Evolutionary conservation across 2,329 filamentous ascomycete species (phyloP).

Genomic region (Ophiosphaerella narmari): DNA sequence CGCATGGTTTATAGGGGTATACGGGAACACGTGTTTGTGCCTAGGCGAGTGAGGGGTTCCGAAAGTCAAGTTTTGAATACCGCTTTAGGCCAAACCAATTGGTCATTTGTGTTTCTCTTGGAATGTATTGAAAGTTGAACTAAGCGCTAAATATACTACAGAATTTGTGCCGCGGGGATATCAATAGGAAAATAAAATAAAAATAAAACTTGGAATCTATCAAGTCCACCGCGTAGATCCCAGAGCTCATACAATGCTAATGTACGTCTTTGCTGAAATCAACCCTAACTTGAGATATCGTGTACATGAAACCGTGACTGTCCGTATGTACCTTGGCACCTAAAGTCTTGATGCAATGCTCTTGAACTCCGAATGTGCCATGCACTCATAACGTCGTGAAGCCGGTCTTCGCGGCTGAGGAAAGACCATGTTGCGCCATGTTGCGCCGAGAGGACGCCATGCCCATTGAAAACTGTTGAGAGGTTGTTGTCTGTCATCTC

Average conservation of each 20-base stretch:
- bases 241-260: no score
- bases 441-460: background rate
- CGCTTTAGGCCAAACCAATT: no score
- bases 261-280: no score
- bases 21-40: background rate
- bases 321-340: background rate
- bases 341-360: background rate
- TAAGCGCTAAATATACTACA: no score
- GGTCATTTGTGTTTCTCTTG: no score
- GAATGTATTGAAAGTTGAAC: no score
- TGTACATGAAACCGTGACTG: background rate
- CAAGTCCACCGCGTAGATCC: background rate
- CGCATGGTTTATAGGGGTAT: no score
- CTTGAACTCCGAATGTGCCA: background rate
- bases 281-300: no score
- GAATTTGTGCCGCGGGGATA: background rate
- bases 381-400: conserved; percentile 2
- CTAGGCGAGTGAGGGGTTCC: background rate
- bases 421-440: no score
- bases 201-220: background rate
- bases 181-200: background rate
- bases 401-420: no score
- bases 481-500: conserved; percentile 1
- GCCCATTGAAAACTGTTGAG: background rate
- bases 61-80: no score